Evolutionary conservation across 768 basidiomycete genomes (phyloP), one percentile per base, ranked within the genome.

Genomic region (Paxillus ammoniavirescens): DNA sequence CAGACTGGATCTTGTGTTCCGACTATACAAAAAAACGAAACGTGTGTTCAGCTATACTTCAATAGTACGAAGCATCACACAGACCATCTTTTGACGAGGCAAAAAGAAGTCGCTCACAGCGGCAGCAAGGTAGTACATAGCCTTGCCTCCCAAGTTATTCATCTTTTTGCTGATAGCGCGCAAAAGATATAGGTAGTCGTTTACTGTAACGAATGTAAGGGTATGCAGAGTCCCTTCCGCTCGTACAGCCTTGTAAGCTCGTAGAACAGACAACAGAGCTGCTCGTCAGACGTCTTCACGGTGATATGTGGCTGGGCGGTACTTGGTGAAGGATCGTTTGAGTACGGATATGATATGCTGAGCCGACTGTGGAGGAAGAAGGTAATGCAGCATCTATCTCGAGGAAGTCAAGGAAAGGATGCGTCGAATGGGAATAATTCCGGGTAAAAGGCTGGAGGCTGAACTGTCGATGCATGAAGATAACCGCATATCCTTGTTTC

Each of bases 51-150:
- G 55, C 6, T 35, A 45, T 46, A n/a, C 7, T 37, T 2, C 1
- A 44, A 9, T 35, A 4, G 21, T 9, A 33, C 6, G 18, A 9
- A 40, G 10, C 10, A 44, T n/a, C 48, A 17, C 31, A 77, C 86
- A 56, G 55, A 92, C 96, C 86, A 98, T 83, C 68, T 84, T 89
- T 65, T 95, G 89, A 52, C 83, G 79, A 0, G 96, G 97, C 31
- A 99, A 75, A 78, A 96, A 99, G 69, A 99, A 99, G 71, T 99
- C 97, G 71, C 91, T 94, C 45, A 98, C 97, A 5, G 97, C 97
- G 0, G 96, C 95, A 21, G 97, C 97, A 47, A 99, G 86, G 67
- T 98, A 99, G 72, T 93, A 99, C 84, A 99, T 81, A 4, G 88
- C 86, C 46, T 77, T 79, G 49, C 89, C 72, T 2, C 89, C 82